Evolutionary conservation across 23 red algal genomes (phyloP).

Genomic region (Chondrus crispus): DNA sequence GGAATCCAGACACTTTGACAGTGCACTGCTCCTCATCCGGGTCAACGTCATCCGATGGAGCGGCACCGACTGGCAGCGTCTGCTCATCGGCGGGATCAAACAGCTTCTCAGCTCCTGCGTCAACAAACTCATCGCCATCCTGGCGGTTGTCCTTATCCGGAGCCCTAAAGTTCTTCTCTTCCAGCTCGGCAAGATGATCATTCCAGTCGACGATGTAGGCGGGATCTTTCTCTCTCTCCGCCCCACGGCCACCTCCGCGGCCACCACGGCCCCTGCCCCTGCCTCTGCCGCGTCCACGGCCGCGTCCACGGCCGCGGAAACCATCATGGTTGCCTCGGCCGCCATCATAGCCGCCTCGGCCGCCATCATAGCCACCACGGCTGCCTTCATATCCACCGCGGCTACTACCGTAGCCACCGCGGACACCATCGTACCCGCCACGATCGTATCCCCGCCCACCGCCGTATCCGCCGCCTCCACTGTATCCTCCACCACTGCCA

Average conservation of each 20-base stretch:
- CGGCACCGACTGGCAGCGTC: not conserved
- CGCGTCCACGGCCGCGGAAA: conserved; percentile 41
- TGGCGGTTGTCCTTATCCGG: conserved; percentile 36
- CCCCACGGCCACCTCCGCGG: not conserved
- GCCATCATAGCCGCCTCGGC: not conserved
- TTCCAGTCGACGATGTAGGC: conserved; percentile 45
- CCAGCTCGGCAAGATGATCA: not conserved
- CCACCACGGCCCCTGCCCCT: conserved; percentile 28
- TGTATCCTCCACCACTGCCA: not conserved
- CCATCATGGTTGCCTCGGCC: conserved; percentile 21
- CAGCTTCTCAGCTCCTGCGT: not conserved
- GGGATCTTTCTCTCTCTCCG: conserved; percentile 31
- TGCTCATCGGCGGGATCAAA: conserved; percentile 7
- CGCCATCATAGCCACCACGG: conserved; percentile 11
- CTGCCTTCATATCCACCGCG: not conserved
- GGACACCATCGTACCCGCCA: conserved; percentile 25
- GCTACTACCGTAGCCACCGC: not conserved
- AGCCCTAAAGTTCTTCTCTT: conserved; percentile 19
- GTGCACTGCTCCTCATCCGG: conserved; percentile 48
- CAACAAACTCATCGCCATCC: conserved; percentile 33
- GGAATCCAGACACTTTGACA: conserved; percentile 29
- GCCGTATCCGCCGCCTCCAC: conserved; percentile 6
- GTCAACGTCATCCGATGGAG: not conserved
- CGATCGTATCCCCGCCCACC: not conserved
- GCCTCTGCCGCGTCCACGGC: conserved; percentile 19